These are phyloP conservation scores for Discostella pseudostelligera DNA, from an alignment of 108 stramenopile species.

Conservation along the genomic window DNA sequence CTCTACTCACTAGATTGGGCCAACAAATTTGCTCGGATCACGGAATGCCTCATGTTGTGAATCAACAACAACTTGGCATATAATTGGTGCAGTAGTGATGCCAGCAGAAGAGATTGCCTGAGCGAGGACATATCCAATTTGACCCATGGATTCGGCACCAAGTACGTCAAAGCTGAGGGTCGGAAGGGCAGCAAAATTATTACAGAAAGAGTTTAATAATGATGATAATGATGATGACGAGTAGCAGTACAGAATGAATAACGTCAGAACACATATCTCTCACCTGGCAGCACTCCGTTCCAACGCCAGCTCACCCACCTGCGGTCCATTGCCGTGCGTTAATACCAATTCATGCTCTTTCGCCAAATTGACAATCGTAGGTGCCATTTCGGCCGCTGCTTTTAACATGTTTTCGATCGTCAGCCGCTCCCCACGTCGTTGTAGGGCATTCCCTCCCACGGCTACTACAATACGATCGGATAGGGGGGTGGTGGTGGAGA, in stretches of 20 bases:
- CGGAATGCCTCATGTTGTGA: conserved; percentile 65
- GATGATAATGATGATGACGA: no score
- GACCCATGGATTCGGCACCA: conserved; percentile 82
- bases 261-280: conserved; percentile 3
- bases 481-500: conserved; percentile 30
- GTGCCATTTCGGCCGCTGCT: conserved; percentile 82
- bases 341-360: conserved; percentile 70
- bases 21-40: conserved; percentile 78
- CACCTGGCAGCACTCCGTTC: conserved; percentile 74
- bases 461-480: conserved; percentile 67
- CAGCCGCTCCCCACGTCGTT: conserved; percentile 80
- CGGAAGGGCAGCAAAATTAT: neutral
- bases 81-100: conserved; percentile 55
- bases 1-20: conserved; percentile 56
- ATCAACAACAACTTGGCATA: conserved; percentile 81
- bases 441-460: conserved; percentile 84
- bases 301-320: conserved; percentile 81
- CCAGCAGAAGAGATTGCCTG: conserved; percentile 67
- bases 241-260: neutral
- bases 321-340: conserved; percentile 80
- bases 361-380: conserved; percentile 57
- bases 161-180: conserved; percentile 50
- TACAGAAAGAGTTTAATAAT: neutral
- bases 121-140: conserved; percentile 80
- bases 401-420: conserved; percentile 88